These are phyloP conservation scores for Sporisorium exsertum DNA, from an alignment of 1,284 basidiomycete species.

Conservation along the genomic window DNA sequence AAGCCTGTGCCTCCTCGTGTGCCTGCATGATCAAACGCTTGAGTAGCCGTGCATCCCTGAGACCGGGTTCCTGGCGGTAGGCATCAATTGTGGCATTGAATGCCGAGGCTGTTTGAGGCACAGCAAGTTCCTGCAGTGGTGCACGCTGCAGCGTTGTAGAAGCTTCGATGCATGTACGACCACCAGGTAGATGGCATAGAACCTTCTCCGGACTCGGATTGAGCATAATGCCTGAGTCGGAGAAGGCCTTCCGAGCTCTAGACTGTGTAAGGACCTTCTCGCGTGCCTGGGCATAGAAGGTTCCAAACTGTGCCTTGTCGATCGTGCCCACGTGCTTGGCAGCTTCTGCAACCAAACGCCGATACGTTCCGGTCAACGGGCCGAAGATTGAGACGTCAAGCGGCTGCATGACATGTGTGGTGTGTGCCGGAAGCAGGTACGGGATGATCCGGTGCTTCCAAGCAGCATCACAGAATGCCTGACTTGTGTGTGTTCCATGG, in stretches of 20 bases:
- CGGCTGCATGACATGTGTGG: too few relatives aligned
- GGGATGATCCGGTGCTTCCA: too few relatives aligned
- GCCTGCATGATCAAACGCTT: conserved; percentile 3
- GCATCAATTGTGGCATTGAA: conserved; percentile 1
- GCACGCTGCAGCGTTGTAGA: too few relatives aligned
- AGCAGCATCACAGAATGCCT: too few relatives aligned
- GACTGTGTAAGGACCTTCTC: conserved; percentile 2
- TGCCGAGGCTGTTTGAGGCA: too few relatives aligned
- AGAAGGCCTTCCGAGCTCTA: conserved; percentile 12
- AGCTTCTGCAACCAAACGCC: background rate
- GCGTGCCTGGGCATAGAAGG: conserved; percentile 15
- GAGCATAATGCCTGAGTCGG: conserved; percentile 2
- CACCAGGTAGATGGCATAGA: conserved; percentile 3
- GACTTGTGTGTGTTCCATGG: too few relatives aligned
- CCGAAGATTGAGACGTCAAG: too few relatives aligned
- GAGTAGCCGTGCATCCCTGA: background rate
- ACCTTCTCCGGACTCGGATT: conserved; percentile 6
- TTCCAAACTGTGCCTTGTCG: conserved; percentile 14
- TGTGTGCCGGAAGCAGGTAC: too few relatives aligned
- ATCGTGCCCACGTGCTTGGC: conserved; percentile 1
- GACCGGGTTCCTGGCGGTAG: background rate
- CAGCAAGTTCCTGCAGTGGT: too few relatives aligned
- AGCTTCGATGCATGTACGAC: too few relatives aligned
- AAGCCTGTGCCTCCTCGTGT: background rate
- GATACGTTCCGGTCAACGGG: background rate